A percentile compares a stretch with the other conserved stretches of the same genome.
Evolutionary conservation across 352 stramenopile species (phyloP).

Genomic region (Phytophthora idaei): DNA sequence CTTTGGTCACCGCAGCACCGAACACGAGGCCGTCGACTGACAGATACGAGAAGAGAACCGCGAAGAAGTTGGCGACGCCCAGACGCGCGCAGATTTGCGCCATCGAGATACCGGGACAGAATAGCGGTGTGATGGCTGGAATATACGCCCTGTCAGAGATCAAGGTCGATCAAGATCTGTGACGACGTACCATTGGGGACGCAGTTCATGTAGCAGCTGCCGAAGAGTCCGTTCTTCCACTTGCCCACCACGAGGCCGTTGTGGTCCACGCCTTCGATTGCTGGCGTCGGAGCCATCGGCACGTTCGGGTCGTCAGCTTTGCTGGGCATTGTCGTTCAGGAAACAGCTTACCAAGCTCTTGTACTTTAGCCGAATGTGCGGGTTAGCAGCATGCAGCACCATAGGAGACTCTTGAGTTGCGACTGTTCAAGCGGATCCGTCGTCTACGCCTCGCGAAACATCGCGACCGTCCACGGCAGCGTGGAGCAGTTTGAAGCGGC

Average conservation of each 20-base stretch:
- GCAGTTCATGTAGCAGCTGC: slow-evolving; percentile 35
- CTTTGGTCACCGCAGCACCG: slow-evolving; percentile 31
- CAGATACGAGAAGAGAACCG: slow-evolving; percentile 39
- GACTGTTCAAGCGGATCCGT: slow-evolving; percentile 22
- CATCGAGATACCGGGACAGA: slow-evolving; percentile 52
- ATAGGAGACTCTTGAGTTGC: slow-evolving; percentile 16
- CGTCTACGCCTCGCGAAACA: neutral
- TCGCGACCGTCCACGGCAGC: slow-evolving; percentile 11
- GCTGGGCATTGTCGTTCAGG: slow-evolving; percentile 22
- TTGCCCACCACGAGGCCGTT: slow-evolving; percentile 50
- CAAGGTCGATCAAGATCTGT: neutral
- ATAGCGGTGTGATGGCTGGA: slow-evolving; percentile 40
- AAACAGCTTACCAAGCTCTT: slow-evolving; percentile 19
- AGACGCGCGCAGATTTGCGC: slow-evolving; percentile 54
- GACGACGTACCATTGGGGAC: slow-evolving; percentile 42
- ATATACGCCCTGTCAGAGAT: slow-evolving; percentile 3
- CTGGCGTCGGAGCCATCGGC: slow-evolving; percentile 29
- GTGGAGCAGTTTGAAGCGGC: neutral
- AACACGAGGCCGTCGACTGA: slow-evolving; percentile 42
- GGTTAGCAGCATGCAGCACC: neutral
- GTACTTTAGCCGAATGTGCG: slow-evolving; percentile 33
- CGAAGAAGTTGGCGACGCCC: slow-evolving; percentile 45
- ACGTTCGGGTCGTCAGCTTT: slow-evolving; percentile 31
- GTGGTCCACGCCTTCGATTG: slow-evolving; percentile 38
- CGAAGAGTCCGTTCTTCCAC: slow-evolving; percentile 44